These are phyloP conservation scores for Botrytis cinerea DNA, from an alignment of 2,329 filamentous ascomycete genomes.

Conservation along the genomic window DNA sequence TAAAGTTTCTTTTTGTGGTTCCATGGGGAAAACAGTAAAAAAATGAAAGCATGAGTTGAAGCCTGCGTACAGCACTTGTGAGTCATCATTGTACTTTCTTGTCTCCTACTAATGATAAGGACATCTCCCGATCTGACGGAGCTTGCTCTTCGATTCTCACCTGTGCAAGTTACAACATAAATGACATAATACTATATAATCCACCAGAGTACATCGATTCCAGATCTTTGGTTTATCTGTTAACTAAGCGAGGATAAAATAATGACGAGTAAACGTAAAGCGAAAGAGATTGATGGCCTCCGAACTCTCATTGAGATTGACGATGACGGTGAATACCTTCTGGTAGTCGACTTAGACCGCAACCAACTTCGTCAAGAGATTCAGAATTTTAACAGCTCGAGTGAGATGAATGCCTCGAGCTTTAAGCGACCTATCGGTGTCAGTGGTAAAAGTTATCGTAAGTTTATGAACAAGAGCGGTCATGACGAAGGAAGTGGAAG, in stretches of 20 bases:
- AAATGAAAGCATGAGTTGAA: too few species aligned
- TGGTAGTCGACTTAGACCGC: neutral
- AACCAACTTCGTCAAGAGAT: neutral
- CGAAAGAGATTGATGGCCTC: neutral
- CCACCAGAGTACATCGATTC: neutral
- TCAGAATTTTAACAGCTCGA: neutral
- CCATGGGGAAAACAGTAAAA: neutral
- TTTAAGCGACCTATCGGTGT: neutral
- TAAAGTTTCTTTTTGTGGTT: neutral
- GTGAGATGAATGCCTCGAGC: neutral
- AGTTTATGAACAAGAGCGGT: neutral
- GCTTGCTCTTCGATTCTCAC: neutral
- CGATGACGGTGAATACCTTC: neutral
- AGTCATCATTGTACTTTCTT: neutral
- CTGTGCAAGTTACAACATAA: neutral
- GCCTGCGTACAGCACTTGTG: neutral
- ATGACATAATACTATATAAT: neutral
- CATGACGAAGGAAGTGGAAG: neutral
- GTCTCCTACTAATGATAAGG: neutral
- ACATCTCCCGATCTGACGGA: neutral
- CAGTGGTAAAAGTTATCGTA: neutral
- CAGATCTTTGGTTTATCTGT: neutral
- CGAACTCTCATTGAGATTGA: neutral
- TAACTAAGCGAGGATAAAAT: neutral
- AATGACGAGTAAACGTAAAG: neutral